Evolutionary conservation across 202 grass and related monocot species (phyloP), one percentile per base, ranked within the genome.

Genomic region (Cymbopogon flexuosus): DNA sequence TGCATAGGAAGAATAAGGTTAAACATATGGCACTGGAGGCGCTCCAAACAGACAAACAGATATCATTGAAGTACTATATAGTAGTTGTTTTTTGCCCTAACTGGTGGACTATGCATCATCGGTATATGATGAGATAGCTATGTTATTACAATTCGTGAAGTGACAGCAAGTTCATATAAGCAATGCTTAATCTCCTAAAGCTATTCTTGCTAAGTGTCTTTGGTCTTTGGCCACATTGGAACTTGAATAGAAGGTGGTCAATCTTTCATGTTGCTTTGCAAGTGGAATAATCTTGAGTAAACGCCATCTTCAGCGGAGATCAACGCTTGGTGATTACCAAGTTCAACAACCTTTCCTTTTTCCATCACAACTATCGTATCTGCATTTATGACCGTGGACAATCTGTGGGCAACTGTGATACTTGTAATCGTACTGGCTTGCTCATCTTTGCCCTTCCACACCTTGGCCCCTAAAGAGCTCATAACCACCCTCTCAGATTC

Each of bases 331-430:
- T 93, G 90, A 71, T 29, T 67, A 22, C 90, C 87, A 42, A 63
- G 46, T 75, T 93, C 84, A 1, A 82, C 84, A 58, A 90, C 84
- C 57, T 70, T 78, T 2, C 87, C 90, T 69, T 72, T 85, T 4
- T 89, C 87, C 90, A 93, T 93, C 22, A 93, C 87, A 11, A 89
- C 70, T 42, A 93, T 89, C 37, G 49, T 46, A 19, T 93, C 81
- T 1, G 84, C 66, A 40, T 10, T 21, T 8, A 59, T 61, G 18
- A 93, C 79, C 1, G 90, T 89, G 36, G 90, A 89, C 22, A 93
- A 9, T 75, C 84, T 82, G 45, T 87, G 84, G 9, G 87, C 87
- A 65, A 93, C 81, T 54, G 81, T 87, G 51, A 93, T 72, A 63
- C 80, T 74, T 13, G 86, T 88, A 66, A 66, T 61, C 85, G 7